Conservation (phyloP, 2,329 filamentous ascomycete species). For the Penicillium digitatum region DNA sequence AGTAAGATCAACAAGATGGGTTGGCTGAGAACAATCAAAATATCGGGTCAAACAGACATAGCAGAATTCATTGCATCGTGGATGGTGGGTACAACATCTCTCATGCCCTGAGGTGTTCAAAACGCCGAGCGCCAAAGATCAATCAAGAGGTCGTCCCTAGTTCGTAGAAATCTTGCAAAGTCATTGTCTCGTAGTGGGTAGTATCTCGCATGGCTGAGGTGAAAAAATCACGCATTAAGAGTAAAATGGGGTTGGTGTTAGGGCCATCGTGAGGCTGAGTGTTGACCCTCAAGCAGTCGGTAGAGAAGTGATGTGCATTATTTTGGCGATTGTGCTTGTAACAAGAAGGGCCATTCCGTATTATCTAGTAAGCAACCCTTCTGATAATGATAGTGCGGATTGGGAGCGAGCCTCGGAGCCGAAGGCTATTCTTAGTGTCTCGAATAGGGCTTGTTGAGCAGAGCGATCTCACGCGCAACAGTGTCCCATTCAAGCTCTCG, state of each 20-base stretch:
- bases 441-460: conserved; percentile 94
- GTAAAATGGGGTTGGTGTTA: neutral
- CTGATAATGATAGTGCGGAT: neutral
- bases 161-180: conserved; percentile 22
- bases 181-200: conserved; percentile 7
- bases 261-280: neutral
- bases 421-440: conserved; percentile 40
- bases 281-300: neutral
- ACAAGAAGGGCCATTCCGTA: neutral
- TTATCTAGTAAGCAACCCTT: neutral
- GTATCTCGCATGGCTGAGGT: conserved; percentile 1
- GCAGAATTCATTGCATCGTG: conserved; percentile 3
- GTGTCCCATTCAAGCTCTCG: conserved; percentile 89
- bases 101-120: conserved; percentile 8
- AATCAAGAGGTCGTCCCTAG: conserved; percentile 10
- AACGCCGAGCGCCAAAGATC: conserved; percentile 21
- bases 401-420: neutral
- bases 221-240: conserved; percentile 5
- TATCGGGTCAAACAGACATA: neutral
- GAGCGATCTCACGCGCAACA: conserved; percentile 81
- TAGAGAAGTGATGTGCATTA: neutral
- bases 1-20: neutral
- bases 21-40: neutral
- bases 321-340: neutral
- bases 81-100: conserved; percentile 7